Conservation (phyloP, 306 rosid species). For the Citrullus amarus region DNA sequence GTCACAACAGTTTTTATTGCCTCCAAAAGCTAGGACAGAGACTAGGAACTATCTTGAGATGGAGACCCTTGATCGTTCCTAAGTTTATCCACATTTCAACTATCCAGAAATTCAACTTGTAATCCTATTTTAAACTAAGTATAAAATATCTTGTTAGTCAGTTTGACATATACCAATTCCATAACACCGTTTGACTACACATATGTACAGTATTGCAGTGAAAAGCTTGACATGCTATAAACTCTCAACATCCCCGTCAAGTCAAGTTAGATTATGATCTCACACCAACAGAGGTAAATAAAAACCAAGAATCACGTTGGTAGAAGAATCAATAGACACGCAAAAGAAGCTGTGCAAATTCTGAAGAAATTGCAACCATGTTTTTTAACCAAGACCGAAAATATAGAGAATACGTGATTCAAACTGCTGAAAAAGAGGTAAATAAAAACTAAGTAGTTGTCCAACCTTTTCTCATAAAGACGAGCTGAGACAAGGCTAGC, state of each 20-base stretch:
- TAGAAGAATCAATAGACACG: neutral
- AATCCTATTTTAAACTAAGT: neutral
- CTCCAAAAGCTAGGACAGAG: neutral
- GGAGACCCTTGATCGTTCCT: neutral
- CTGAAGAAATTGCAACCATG: neutral
- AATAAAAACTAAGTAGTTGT: neutral
- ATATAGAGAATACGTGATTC: neutral
- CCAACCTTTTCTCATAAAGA: constrained; percentile 79
- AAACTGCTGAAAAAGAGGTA: neutral
- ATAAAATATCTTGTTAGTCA: neutral
- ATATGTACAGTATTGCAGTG: neutral
- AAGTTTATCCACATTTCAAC: neutral
- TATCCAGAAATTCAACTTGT: neutral
- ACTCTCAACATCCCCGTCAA: neutral
- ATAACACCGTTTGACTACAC: neutral
- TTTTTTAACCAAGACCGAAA: neutral
- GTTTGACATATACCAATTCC: neutral
- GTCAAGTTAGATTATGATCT: neutral
- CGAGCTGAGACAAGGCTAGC: constrained; percentile 77
- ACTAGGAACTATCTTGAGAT: neutral
- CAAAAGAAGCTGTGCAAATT: neutral
- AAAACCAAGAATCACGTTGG: neutral
- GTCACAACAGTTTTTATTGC: neutral
- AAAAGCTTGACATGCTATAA: neutral
- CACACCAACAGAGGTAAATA: neutral